These are phyloP conservation scores for Hansenula anomala DNA, from an alignment of 1,139 yeast genomes.

Conservation along the genomic window DNA sequence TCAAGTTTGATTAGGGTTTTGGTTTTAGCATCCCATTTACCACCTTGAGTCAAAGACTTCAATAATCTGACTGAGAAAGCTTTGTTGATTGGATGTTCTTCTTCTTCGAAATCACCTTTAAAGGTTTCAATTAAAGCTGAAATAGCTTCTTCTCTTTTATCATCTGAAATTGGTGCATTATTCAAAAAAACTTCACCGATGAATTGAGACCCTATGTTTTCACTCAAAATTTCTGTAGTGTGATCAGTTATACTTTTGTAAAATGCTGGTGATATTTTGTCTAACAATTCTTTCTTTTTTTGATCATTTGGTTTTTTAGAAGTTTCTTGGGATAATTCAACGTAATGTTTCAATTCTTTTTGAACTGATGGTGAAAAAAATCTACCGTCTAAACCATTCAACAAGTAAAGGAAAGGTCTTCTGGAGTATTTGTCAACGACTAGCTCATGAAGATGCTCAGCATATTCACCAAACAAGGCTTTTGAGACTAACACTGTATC, in stretches of 20 bases:
- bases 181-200: conserved; percentile 68
- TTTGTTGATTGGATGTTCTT: conserved; percentile 63
- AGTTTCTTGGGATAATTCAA: conserved; percentile 63
- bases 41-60: conserved; percentile 80
- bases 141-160: conserved; percentile 41
- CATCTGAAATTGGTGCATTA: conserved; percentile 46
- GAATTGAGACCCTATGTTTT: conserved; percentile 81
- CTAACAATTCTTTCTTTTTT: conserved; percentile 67
- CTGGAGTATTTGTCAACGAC: conserved; percentile 75
- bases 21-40: conserved; percentile 65
- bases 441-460: conserved; percentile 53
- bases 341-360: conserved; percentile 55
- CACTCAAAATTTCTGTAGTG: conserved; percentile 48
- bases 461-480: conserved; percentile 59
- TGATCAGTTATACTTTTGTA: conserved; percentile 49
- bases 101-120: conserved; percentile 64
- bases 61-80: conserved; percentile 76
- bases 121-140: conserved; percentile 52
- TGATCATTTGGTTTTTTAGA: conserved; percentile 82
- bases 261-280: conserved; percentile 62
- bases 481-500: conserved; percentile 83
- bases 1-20: conserved; percentile 42
- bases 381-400: conserved; percentile 76
- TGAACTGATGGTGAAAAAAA: conserved; percentile 72
- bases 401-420: conserved; percentile 80